A percentile compares a stretch with the other conserved stretches of the same genome.
phyloP scores from a whole-genome alignment of 495 filamentous ascomycete species.

The Penicillium coffeae region DNA sequence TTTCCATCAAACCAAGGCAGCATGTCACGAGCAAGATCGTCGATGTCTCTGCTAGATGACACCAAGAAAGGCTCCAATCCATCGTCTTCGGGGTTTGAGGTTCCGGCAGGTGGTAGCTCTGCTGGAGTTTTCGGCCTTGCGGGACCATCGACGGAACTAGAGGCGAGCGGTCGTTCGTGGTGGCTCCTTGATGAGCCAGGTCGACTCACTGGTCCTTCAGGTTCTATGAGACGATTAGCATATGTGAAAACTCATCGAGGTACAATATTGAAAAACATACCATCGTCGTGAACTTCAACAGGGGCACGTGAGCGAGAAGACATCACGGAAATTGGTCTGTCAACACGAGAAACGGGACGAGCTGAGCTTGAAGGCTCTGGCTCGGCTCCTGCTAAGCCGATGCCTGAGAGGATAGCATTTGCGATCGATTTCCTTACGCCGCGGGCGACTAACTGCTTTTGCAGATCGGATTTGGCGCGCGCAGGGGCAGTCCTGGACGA shows the following conservation, averaged over 20 bases:
- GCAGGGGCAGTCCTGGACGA: slow-evolving; percentile 64
- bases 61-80: slow-evolving; percentile 75
- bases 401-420: slow-evolving; percentile 67
- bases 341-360: slow-evolving; percentile 31
- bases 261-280: slow-evolving; percentile 11
- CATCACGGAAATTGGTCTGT: slow-evolving; percentile 27
- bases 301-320: slow-evolving; percentile 22
- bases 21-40: slow-evolving; percentile 81
- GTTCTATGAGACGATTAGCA: slow-evolving; percentile 9
- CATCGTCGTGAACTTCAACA: slow-evolving; percentile 20
- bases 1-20: slow-evolving; percentile 76
- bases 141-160: slow-evolving; percentile 11
- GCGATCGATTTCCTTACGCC: slow-evolving; percentile 83
- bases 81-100: slow-evolving; percentile 42
- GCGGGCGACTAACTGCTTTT: slow-evolving; percentile 71
- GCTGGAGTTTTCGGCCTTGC: slow-evolving; percentile 20
- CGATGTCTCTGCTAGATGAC: slow-evolving; percentile 74
- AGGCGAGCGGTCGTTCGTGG: slow-evolving; percentile 18
- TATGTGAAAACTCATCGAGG: background rate
- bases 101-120: slow-evolving; percentile 6
- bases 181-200: slow-evolving; percentile 19
- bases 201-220: slow-evolving; percentile 12
- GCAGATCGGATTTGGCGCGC: slow-evolving; percentile 80
- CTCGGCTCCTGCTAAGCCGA: slow-evolving; percentile 47
- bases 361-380: slow-evolving; percentile 18